Conservation (phyloP, 1,139 yeast species). For the Hansenula sp. region DNA sequence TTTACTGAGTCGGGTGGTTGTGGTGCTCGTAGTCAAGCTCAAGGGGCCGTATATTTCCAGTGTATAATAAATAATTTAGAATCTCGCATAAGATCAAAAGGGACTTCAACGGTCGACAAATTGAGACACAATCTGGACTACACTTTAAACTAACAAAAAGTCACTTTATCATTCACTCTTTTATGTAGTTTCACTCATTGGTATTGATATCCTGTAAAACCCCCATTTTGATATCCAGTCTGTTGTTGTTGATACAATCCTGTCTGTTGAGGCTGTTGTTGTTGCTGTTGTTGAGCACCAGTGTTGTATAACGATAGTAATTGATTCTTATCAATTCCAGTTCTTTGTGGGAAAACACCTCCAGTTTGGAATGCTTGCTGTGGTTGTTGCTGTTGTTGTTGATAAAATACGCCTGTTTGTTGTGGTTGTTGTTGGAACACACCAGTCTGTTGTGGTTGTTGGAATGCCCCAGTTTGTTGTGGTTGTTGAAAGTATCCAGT, state of each 20-base stretch:
- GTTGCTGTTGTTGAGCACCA: conserved; percentile 10
- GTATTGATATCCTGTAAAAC: conserved; percentile 1
- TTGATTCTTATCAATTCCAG: conserved; percentile 21
- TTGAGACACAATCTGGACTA: too few relatives aligned
- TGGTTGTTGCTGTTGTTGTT: conserved; percentile 3
- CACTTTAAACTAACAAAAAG: too few relatives aligned
- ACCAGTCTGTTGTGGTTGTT: conserved; percentile 7
- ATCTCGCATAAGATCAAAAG: too few relatives aligned
- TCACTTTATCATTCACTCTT: too few relatives aligned
- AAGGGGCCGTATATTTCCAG: too few relatives aligned
- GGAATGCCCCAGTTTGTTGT: conserved; percentile 5
- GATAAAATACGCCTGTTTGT: conserved; percentile 18
- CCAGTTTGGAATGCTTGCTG: conserved; percentile 6
- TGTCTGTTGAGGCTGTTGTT: conserved; percentile 14
- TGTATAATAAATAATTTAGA: too few relatives aligned
- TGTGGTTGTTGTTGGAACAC: conserved; percentile 11
- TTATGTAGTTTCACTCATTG: conserved; percentile 1
- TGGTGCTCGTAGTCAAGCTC: too few relatives aligned
- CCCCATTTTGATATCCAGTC: conserved; percentile 9
- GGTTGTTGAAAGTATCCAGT: conserved; percentile 2
- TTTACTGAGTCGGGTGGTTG: too few relatives aligned
- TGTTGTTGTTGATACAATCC: conserved; percentile 18
- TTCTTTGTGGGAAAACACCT: conserved; percentile 9
- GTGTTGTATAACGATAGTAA: conserved; percentile 22
- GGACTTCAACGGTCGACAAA: too few relatives aligned